Conservation (phyloP, 257 asterid genomes). For the Apocynum venetum region DNA sequence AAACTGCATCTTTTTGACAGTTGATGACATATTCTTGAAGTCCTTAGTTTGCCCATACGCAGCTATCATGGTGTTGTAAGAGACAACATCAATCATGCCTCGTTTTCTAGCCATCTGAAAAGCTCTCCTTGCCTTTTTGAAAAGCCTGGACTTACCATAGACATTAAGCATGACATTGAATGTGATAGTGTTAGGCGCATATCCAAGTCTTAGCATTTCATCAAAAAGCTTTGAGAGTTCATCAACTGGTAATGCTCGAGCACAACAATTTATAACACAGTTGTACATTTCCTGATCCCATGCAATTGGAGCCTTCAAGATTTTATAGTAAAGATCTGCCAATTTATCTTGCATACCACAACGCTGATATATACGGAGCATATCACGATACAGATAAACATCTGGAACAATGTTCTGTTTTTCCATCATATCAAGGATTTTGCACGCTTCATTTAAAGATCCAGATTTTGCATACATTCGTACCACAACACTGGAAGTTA, state of each 20-base stretch:
- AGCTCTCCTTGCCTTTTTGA: conserved; percentile 60
- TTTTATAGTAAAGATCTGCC: conserved; percentile 57
- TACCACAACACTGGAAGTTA: conserved; percentile 62
- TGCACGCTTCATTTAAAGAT: conserved; percentile 56
- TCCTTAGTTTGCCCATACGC: conserved; percentile 70
- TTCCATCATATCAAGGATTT: conserved; percentile 55
- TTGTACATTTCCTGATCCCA: conserved; percentile 96
- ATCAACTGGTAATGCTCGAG: conserved; percentile 79
- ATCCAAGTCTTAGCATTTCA: conserved; percentile 77
- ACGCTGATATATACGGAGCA: conserved; percentile 69
- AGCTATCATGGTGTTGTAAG: conserved; percentile 85
- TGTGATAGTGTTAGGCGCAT: conserved; percentile 56
- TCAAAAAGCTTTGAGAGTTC: conserved; percentile 80
- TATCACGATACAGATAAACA: conserved; percentile 83
- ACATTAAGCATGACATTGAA: conserved; percentile 76
- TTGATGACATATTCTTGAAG: conserved; percentile 70
- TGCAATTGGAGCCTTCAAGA: conserved; percentile 46
- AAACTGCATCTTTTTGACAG: conserved; percentile 64
- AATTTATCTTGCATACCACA: conserved; percentile 56
- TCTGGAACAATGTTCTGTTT: conserved; percentile 67
- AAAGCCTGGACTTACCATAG: conserved; percentile 71
- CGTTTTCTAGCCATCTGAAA: conserved; percentile 66
- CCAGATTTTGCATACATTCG: conserved; percentile 78
- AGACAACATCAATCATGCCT: conserved; percentile 61
- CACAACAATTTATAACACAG: conserved; percentile 84